These are phyloP conservation scores for Gossypium rotundifolium DNA, from an alignment of 345 rosid species.

Conservation along the genomic window DNA sequence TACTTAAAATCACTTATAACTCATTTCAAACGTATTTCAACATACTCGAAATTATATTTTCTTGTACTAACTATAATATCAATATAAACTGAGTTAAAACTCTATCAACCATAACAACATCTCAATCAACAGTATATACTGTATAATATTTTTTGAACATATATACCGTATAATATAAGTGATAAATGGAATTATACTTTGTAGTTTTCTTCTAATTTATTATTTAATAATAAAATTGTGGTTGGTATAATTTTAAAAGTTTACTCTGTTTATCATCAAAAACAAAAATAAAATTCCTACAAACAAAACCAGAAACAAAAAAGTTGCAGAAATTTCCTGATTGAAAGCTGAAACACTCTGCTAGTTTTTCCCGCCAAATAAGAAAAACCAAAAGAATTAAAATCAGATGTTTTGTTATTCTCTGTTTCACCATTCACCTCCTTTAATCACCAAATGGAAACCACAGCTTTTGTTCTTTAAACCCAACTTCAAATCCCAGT, in stretches of 20 bases:
- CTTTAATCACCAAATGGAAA: slow-evolving; percentile 11
- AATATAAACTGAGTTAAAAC: no score
- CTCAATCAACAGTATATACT: no score
- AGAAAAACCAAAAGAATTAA: background rate
- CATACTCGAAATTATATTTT: rapidly evolving
- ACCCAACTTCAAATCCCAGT: slow-evolving; percentile 3
- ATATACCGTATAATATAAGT: background rate
- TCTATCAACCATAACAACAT: no score
- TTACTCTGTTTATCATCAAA: background rate
- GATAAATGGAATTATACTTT: background rate
- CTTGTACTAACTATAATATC: rapidly evolving
- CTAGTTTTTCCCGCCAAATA: slow-evolving; percentile 6
- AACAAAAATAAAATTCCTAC: background rate
- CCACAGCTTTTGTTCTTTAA: background rate
- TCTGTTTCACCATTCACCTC: slow-evolving; percentile 13
- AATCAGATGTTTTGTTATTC: slow-evolving; percentile 29
- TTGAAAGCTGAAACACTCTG: background rate
- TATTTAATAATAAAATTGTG: background rate
- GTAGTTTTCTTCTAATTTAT: background rate
- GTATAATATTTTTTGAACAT: no score
- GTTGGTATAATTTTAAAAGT: background rate
- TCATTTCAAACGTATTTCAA: rapidly evolving
- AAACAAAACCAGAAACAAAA: background rate
- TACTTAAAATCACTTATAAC: no score
- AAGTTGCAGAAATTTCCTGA: background rate